Base-by-base conservation (phyloP, 1,284 basidiomycete species). In the Anthracocystis setariae region DNA sequence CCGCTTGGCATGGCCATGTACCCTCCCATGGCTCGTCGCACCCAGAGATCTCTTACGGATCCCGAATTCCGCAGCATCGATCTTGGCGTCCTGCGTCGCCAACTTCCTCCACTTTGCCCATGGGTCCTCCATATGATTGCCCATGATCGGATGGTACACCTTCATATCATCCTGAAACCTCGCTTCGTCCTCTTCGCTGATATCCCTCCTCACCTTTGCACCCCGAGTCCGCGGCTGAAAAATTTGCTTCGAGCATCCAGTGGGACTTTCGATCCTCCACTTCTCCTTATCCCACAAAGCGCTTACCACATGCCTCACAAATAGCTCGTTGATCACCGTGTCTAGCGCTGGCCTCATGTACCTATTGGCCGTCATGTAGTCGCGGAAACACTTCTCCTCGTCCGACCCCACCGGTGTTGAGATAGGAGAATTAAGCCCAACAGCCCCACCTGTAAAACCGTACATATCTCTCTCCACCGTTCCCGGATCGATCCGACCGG, bases 281-380 rank as follows among this genome's bases (percentile, higher is more conserved):
- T 25, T 8, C 5, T 35, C 43, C 35, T 40, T 35, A 0, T 46
- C 9, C 3, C 27, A 38, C 12, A 44, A 35, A 0, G 35, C 44
- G 18, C 35, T 46, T 7, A 40, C 35, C 2, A 60, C 57, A 37
- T 56, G 49, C n/a, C 44, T 32, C 10, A 60, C 60, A 29, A 56
- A 69, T 5, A 69, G 35, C 46, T 69, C 66, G 52, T 69, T 69
- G 4, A 69, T 18, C 4, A 64, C 52, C 7, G 51, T 58, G 33
- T 59, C 15, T 5, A 55, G 13, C 7, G 18, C 51, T 0, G 7
- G 27, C 27, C 27, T 8, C 0, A 20, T 32, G 3, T 17, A 45
- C 0, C 21, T 15, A 2, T 40, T 24, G 0, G 9, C 10, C 10
- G 21, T 8, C 2, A 67, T 29, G 39, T 40, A 67, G 15, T 32